These are phyloP conservation scores for Phytophthora sp. DNA, from an alignment of 352 stramenopile genomes.

Conservation along the genomic window DNA sequence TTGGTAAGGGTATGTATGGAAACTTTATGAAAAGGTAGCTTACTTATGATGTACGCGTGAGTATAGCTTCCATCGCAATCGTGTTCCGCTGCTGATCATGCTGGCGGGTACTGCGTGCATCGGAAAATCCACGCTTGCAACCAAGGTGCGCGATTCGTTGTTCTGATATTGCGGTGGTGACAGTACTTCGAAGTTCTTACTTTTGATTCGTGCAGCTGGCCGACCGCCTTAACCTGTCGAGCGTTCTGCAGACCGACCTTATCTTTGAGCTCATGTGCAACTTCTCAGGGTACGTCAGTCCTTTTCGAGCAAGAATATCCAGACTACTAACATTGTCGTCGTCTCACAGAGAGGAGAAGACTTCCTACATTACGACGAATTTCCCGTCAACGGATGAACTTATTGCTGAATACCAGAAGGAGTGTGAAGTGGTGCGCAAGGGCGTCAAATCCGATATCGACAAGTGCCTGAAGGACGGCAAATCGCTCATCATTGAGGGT, in stretches of 20 bases:
- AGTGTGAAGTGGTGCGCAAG: constrained; percentile 82
- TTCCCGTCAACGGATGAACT: constrained; percentile 72
- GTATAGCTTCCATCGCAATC: constrained; percentile 81
- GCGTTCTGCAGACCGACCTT: constrained; percentile 85
- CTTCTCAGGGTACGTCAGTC: constrained; percentile 72
- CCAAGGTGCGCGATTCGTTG: constrained; percentile 57
- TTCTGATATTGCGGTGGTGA: constrained; percentile 24
- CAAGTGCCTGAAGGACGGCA: constrained; percentile 90
- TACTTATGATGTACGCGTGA: not conserved
- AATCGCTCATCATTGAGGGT: constrained; percentile 89
- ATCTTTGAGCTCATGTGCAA: constrained; percentile 93
- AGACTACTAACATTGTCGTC: too few species aligned
- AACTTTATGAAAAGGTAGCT: not conserved
- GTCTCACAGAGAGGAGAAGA: too few species aligned
- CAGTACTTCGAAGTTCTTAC: not conserved
- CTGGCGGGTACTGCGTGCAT: constrained; percentile 83
- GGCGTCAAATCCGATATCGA: constrained; percentile 87
- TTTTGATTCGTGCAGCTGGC: constrained; percentile 55
- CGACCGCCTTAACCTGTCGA: constrained; percentile 87
- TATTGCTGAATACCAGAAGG: constrained; percentile 72
- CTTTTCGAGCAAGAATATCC: not conserved
- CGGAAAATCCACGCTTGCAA: constrained; percentile 87
- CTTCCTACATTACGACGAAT: constrained; percentile 62
- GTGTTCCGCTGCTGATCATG: constrained; percentile 85
- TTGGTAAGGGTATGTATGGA: not conserved